Conservation (phyloP, 1,284 basidiomycete genomes). For the Microbotryum intermedium region DNA sequence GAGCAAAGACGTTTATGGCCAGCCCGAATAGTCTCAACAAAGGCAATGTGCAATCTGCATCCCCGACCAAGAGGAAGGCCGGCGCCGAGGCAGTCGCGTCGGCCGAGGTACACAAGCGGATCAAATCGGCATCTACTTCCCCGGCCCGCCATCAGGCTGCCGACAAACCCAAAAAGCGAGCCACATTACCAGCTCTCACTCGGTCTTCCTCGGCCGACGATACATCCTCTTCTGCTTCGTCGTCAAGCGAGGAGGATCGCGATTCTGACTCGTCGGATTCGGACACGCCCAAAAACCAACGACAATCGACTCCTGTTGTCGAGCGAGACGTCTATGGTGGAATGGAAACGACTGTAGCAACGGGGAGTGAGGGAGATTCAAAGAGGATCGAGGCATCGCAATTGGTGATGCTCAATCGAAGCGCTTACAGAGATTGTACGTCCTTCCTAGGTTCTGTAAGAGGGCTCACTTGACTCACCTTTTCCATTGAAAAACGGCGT, state of each 20-base stretch:
- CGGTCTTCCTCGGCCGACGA: not conserved
- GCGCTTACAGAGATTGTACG: conserved; percentile 19
- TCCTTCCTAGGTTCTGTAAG: not conserved
- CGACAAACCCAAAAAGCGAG: no score
- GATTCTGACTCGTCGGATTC: not conserved
- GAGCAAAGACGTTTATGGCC: no score
- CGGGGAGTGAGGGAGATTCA: not conserved
- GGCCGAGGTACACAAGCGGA: no score
- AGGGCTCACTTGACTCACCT: not conserved
- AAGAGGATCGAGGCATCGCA: conserved; percentile 6
- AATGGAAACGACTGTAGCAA: no score
- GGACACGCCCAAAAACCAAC: conserved; percentile 4
- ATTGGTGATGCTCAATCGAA: conserved; percentile 9
- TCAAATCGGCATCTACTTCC: no score
- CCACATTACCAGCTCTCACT: not conserved
- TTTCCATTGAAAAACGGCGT: not conserved
- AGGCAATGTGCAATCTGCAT: no score
- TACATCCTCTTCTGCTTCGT: not conserved
- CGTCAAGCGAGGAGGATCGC: no score
- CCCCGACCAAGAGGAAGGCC: no score
- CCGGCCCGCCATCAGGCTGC: no score
- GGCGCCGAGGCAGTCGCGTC: no score
- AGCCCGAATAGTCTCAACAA: no score
- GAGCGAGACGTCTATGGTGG: conserved; percentile 7
- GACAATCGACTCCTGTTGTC: not conserved